Conservation (phyloP, 345 rosid species). For the Clausena lansium region DNA sequence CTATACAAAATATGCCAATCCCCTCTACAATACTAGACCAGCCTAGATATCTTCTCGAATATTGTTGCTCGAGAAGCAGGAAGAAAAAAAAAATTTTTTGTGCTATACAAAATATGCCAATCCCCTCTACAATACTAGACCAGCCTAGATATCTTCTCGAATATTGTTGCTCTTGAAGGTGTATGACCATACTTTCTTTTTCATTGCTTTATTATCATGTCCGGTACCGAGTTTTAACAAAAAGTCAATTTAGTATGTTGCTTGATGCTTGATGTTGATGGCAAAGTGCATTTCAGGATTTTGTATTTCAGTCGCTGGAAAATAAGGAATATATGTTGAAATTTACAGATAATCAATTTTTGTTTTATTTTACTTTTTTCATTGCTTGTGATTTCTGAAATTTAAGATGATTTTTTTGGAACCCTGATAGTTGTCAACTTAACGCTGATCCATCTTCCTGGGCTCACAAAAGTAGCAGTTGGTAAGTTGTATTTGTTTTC, state of each 20-base stretch:
- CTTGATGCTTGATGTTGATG: not conserved
- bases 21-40: too few relatives aligned
- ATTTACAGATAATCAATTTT: not conserved
- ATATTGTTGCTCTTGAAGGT: not conserved
- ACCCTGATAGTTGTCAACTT: slow-evolving; percentile 85
- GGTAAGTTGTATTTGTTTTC: slow-evolving; percentile 50
- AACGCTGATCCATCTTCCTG: slow-evolving; percentile 97
- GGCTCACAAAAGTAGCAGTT: slow-evolving; percentile 97
- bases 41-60: too few relatives aligned
- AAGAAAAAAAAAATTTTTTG: too few relatives aligned
- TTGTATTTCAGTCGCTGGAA: not conserved
- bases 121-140: too few relatives aligned
- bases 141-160: too few relatives aligned
- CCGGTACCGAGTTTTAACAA: not conserved
- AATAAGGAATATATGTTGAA: not conserved
- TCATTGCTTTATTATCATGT: not conserved
- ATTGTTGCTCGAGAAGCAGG: too few relatives aligned
- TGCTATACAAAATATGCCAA: too few relatives aligned
- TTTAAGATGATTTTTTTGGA: slow-evolving; percentile 9
- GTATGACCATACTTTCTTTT: not conserved
- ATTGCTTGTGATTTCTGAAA: not conserved
- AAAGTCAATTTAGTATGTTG: not conserved
- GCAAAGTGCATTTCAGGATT: too few relatives aligned
- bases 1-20: too few relatives aligned
- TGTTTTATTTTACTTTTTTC: not conserved